Conservation (phyloP, 345 rosid species). For the Eucalyptus paniculata region DNA sequence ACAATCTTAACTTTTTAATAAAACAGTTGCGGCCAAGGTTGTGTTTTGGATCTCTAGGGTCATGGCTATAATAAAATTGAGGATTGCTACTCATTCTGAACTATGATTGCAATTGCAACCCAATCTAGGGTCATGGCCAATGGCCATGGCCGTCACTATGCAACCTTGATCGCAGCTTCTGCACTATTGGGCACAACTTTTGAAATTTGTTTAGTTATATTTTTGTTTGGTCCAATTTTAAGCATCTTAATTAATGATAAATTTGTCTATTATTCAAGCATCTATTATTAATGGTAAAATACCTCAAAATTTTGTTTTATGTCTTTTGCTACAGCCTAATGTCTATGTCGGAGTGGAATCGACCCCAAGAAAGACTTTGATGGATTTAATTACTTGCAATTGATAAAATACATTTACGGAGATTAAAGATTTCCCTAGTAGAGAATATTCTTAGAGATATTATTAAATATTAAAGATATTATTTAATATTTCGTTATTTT, state of each 20-base stretch:
- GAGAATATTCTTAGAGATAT: neutral
- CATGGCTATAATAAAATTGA: neutral
- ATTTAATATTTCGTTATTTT: neutral
- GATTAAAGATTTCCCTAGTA: neutral
- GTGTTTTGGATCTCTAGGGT: neutral
- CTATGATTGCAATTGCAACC: neutral
- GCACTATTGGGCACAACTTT: neutral
- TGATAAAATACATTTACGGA: neutral
- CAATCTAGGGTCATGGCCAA: accelerated
- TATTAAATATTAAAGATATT: neutral
- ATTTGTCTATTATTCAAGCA: neutral
- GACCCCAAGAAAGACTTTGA: neutral
- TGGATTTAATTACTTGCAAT: neutral
- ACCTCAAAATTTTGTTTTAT: neutral
- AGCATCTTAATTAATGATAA: neutral
- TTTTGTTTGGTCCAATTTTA: neutral
- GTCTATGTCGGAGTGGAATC: neutral
- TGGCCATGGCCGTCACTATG: neutral
- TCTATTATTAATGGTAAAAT: neutral
- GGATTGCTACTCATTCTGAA: accelerated
- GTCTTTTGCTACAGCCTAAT: neutral
- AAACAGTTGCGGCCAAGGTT: neutral
- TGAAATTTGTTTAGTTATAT: neutral
- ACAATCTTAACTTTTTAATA: neutral
- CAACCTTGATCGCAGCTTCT: accelerated